Percentiles rank a stretch among this genome's conserved stretches.
Evolutionary conservation across 208 protist genomes (phyloP).

Genomic region (Leishmania tropica): DNA sequence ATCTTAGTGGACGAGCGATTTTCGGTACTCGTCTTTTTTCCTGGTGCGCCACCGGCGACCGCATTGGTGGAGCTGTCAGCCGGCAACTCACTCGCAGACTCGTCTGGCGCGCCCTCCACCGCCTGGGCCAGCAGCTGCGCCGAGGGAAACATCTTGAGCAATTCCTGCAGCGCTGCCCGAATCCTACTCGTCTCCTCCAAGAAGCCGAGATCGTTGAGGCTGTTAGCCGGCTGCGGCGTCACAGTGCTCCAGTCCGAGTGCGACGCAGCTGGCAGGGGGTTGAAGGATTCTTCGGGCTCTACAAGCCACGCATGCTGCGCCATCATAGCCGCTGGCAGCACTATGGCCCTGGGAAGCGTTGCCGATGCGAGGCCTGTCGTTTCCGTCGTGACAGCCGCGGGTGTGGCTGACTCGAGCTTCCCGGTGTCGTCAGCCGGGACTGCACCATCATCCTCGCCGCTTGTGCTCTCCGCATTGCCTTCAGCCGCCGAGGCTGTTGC

Average conservation of each 20-base stretch:
- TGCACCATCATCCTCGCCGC: slow-evolving; percentile 5
- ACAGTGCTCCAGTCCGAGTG: slow-evolving; percentile 2
- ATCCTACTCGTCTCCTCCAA: slow-evolving; percentile 21
- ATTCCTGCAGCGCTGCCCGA: slow-evolving; percentile 14
- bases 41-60: background rate
- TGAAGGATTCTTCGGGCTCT: background rate
- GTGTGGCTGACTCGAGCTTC: slow-evolving; percentile 7
- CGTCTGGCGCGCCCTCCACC: slow-evolving; percentile 11
- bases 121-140: slow-evolving; percentile 9
- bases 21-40: background rate
- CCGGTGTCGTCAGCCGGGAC: background rate
- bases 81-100: slow-evolving; percentile 13
- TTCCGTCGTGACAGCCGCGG: slow-evolving; percentile 2
- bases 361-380: slow-evolving; percentile 6
- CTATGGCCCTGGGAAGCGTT: slow-evolving; percentile 9
- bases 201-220: slow-evolving; percentile 18
- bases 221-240: slow-evolving; percentile 3
- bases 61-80: slow-evolving; percentile 1
- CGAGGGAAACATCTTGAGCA: slow-evolving; percentile 22
- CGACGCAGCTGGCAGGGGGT: slow-evolving; percentile 15
- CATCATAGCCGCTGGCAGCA: background rate
- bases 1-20: slow-evolving; percentile 1
- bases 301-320: slow-evolving; percentile 13
- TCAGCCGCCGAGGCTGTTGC: background rate
- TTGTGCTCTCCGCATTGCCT: background rate